Evolutionary conservation across 177 flowering plant genomes (phyloP).

Genomic region (Tripterygium wilfordii): DNA sequence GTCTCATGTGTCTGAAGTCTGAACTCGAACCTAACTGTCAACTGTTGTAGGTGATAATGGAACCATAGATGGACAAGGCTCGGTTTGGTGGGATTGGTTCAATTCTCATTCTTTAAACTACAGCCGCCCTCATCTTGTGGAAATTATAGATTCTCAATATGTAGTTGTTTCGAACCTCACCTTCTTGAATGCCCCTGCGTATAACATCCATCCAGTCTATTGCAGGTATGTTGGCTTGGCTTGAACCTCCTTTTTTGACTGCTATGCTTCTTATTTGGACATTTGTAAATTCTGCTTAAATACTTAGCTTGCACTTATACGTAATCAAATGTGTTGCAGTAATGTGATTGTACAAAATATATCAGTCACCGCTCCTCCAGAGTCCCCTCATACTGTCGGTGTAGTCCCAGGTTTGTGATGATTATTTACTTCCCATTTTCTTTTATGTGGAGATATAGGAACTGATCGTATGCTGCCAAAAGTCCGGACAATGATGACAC

Average conservation of each 20-base stretch:
- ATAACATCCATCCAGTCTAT: slow-evolving; percentile 46
- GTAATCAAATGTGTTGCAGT: slow-evolving; percentile 19
- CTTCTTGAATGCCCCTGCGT: slow-evolving; percentile 49
- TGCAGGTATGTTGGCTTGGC: slow-evolving; percentile 28
- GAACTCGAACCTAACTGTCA: too few species aligned
- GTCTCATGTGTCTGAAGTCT: too few species aligned
- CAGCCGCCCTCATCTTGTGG: slow-evolving; percentile 92
- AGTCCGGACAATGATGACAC: too few species aligned
- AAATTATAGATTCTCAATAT: slow-evolving; percentile 43
- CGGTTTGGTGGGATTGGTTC: slow-evolving; percentile 85
- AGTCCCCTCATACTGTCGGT: slow-evolving; percentile 39
- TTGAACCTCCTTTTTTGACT: too few species aligned
- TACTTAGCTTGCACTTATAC: not conserved
- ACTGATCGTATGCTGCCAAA: too few species aligned
- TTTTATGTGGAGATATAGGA: too few species aligned
- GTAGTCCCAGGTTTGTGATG: slow-evolving; percentile 41
- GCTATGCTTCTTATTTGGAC: too few species aligned
- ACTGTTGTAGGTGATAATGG: slow-evolving; percentile 91
- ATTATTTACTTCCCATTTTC: not conserved
- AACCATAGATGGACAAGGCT: slow-evolving; percentile 90
- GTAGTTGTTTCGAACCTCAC: slow-evolving; percentile 78
- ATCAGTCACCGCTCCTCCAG: slow-evolving; percentile 27
- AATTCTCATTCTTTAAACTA: slow-evolving; percentile 55
- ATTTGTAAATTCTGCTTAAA: not conserved
- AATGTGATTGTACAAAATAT: slow-evolving; percentile 35